These are phyloP conservation scores for Irpex sp. DNA, from an alignment of 1,284 basidiomycete genomes.

Conservation along the genomic window DNA sequence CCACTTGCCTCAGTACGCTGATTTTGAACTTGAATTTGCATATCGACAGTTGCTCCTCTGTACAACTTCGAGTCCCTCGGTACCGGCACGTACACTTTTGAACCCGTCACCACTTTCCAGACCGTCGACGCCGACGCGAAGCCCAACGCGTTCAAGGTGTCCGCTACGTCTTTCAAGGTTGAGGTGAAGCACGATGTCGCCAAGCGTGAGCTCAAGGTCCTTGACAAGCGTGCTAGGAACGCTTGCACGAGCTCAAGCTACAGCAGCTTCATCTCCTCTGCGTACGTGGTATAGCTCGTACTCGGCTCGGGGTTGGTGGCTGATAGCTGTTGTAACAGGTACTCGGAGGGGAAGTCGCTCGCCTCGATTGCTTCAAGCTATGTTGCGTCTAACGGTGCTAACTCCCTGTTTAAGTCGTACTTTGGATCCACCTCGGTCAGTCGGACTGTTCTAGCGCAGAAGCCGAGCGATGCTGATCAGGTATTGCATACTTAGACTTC, in stretches of 20 bases:
- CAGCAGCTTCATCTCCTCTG: constrained; percentile 20
- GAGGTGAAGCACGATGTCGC: constrained; percentile 20
- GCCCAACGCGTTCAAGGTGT: constrained; percentile 13
- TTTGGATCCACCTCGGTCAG: constrained; percentile 18
- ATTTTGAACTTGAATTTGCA: not conserved
- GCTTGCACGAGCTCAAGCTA: constrained; percentile 18
- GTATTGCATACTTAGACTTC: not conserved
- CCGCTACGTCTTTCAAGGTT: constrained; percentile 13
- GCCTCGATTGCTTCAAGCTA: constrained; percentile 21
- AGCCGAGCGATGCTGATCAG: not conserved
- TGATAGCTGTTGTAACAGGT: constrained; percentile 1
- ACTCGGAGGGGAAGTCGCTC: constrained; percentile 22
- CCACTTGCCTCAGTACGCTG: not conserved
- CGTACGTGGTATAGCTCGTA: constrained; percentile 4
- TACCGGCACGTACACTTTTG: constrained; percentile 10
- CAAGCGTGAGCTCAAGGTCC: constrained; percentile 15
- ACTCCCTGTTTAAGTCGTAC: constrained; percentile 22
- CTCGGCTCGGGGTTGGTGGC: not conserved
- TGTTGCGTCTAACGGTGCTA: constrained; percentile 18
- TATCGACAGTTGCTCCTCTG: constrained; percentile 15
- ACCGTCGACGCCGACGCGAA: constrained; percentile 15
- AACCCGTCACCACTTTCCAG: constrained; percentile 18
- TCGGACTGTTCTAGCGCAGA: constrained; percentile 8
- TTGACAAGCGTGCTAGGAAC: constrained; percentile 20
- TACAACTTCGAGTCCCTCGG: constrained; percentile 22